Evolutionary conservation across 2,329 filamentous ascomycete species (phyloP).

Genomic region (Trichophyton benhamiae): DNA sequence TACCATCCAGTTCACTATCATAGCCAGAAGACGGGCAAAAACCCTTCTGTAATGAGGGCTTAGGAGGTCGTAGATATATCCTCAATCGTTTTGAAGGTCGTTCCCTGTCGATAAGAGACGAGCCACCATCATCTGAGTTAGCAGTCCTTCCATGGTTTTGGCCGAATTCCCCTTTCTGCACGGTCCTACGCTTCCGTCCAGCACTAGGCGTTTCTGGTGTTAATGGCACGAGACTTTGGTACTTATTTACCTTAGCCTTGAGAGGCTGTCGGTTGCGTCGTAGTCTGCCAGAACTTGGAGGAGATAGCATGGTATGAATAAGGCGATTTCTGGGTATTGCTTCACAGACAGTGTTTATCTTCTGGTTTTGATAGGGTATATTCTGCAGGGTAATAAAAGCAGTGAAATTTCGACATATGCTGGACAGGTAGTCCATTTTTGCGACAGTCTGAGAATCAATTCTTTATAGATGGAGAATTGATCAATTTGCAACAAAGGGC

Average conservation of each 20-base stretch:
- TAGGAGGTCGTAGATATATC: neutral
- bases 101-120: neutral
- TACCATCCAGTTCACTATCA: constrained; percentile 5
- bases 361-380: neutral
- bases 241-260: too few relatives aligned
- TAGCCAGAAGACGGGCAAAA: neutral
- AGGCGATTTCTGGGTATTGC: neutral
- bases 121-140: neutral
- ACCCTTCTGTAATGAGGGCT: neutral
- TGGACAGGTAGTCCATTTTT: neutral
- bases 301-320: neutral
- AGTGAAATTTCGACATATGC: constrained; percentile 1
- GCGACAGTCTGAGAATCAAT: neutral
- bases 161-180: neutral
- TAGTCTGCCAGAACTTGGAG: neutral
- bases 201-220: neutral
- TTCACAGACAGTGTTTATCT: neutral
- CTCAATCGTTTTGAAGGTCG: neutral
- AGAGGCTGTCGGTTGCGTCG: neutral
- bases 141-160: neutral
- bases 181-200: neutral
- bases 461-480: neutral
- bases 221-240: neutral
- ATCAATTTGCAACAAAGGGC: neutral
- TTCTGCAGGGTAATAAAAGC: neutral